phyloP scores from a whole-genome alignment of 352 stramenopile genomes.

The Globisporangium nodosum region DNA sequence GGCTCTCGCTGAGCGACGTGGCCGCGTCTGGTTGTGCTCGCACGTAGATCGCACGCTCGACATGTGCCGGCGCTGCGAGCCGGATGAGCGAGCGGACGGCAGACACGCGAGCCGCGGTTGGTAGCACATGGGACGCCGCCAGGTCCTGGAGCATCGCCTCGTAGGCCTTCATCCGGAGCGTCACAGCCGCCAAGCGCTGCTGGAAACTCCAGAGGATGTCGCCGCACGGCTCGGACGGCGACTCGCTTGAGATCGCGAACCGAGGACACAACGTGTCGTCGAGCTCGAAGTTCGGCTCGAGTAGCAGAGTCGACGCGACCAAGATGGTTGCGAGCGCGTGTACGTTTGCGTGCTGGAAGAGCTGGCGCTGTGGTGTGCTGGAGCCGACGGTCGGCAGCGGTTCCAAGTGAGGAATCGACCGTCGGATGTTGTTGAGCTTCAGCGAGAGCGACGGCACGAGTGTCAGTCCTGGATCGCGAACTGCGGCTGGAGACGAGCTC shows the following conservation, averaged over 20 bases:
- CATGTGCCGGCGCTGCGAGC: conserved; percentile 32
- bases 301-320: conserved; percentile 22
- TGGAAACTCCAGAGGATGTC: conserved; percentile 48
- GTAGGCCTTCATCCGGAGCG: conserved; percentile 16
- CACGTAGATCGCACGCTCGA: conserved; percentile 34
- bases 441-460: conserved; percentile 1
- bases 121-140: conserved; percentile 20
- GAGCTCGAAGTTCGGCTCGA: conserved; percentile 30
- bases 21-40: neutral
- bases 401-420: conserved; percentile 4
- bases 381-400: neutral
- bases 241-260: conserved; percentile 18
- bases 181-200: conserved; percentile 20
- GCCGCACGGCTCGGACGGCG: neutral
- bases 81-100: conserved; percentile 28
- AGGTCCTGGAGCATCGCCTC: conserved; percentile 29
- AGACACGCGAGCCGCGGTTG: conserved; percentile 20
- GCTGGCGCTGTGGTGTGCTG: neutral
- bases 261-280: conserved; percentile 30
- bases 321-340: conserved; percentile 27
- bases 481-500: neutral
- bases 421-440: conserved; percentile 5
- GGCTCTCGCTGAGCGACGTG: neutral
- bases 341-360: conserved; percentile 13
- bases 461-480: neutral